Evolutionary conservation across 73 alveolate species (phyloP), one percentile per base, ranked within the genome.

Genomic region (Paramecium bursaria): DNA sequence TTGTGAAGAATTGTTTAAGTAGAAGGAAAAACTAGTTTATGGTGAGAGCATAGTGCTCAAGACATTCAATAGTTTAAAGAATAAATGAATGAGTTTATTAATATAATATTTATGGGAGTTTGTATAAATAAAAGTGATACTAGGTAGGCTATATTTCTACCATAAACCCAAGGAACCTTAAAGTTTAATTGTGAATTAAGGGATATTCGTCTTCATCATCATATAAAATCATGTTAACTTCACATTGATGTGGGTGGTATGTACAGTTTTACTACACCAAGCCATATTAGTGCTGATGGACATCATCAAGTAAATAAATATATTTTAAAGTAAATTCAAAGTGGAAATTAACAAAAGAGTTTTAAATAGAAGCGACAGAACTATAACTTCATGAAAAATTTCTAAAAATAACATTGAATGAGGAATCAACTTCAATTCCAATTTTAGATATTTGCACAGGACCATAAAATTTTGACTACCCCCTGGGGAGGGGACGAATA

Each of bases 41-140:
- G 89, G 89, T 19, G 75, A 79, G 46, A 46, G 85, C 7, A 79
- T 79, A 19, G 89, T 79, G 1, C 50, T 79, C 19, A 79, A 79
- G 19, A 54, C 85, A 15, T 33, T 50, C 11, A 49, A 27, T 6
- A 79, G 89, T 39, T 35, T 67, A 11, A 33, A 33, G 44, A 35
- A 67, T n/a, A n/a, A n/a, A n/a, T n/a, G n/a, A n/a, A n/a, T n/a
- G n/a, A n/a, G n/a, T n/a, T n/a, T n/a, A n/a, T n/a, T n/a, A n/a
- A n/a, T n/a, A n/a, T n/a, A n/a, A n/a, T n/a, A n/a, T n/a, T n/a
- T n/a, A n/a, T n/a, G n/a, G n/a, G n/a, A n/a, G n/a, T n/a, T n/a
- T n/a, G n/a, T n/a, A n/a, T n/a, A n/a, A n/a, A n/a, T n/a, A n/a
- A n/a, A n/a, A n/a, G n/a, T n/a, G n/a, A n/a, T n/a, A n/a, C n/a